These are phyloP conservation scores for Verticillium zaregamsianum DNA, from an alignment of 2,329 filamentous ascomycete species.

Conservation along the genomic window DNA sequence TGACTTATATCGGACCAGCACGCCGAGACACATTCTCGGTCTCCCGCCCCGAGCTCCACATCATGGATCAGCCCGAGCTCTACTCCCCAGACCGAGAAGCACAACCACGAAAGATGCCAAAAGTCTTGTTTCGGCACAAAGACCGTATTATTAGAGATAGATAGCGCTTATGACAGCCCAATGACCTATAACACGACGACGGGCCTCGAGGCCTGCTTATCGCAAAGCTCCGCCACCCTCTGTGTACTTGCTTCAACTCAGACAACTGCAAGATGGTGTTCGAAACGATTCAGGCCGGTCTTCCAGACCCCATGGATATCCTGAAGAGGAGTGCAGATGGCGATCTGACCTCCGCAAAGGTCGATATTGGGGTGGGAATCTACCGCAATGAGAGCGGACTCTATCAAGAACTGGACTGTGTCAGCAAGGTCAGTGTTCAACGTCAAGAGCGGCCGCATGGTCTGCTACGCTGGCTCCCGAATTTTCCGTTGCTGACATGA, in stretches of 20 bases:
- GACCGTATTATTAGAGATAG: no score
- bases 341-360: slow-evolving; percentile 23
- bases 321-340: slow-evolving; percentile 25
- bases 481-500: slow-evolving; percentile 1
- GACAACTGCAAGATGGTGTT: slow-evolving; percentile 16
- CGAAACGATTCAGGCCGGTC: slow-evolving; percentile 18
- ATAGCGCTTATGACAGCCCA: no score
- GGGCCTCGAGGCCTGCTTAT: background rate
- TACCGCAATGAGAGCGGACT: slow-evolving; percentile 27
- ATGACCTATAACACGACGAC: no score
- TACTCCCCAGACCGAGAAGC: no score
- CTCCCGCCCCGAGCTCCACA: background rate
- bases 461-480: background rate
- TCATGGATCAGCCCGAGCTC: background rate
- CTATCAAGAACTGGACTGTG: slow-evolving; percentile 24
- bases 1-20: background rate
- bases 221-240: background rate
- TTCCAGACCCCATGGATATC: slow-evolving; percentile 25
- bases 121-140: no score
- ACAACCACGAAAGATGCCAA: no score
- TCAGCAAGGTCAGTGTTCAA: slow-evolving; percentile 15
- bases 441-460: no score
- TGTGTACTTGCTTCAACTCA: background rate
- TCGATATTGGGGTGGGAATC: slow-evolving; percentile 31
- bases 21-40: background rate